phyloP scores from a whole-genome alignment of 768 basidiomycete genomes.

The Suillus alpinus region DNA sequence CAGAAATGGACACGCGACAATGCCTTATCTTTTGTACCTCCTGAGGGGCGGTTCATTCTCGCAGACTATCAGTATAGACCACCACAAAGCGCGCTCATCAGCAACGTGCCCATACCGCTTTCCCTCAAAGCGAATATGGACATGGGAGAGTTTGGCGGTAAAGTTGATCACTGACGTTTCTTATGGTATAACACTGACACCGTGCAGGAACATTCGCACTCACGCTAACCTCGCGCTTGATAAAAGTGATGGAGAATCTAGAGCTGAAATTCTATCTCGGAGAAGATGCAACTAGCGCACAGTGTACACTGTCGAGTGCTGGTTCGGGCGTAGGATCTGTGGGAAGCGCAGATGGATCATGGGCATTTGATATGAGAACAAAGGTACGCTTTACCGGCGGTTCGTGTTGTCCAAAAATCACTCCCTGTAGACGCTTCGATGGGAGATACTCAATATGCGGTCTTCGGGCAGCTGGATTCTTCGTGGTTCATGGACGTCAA shows the following conservation, averaged over 20 bases:
- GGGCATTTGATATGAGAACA: constrained; percentile 74
- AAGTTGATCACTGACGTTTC: neutral
- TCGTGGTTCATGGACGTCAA: constrained; percentile 73
- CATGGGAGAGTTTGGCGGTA: constrained; percentile 31
- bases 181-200: neutral
- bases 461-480: constrained; percentile 71
- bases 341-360: constrained; percentile 54
- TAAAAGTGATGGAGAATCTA: constrained; percentile 67
- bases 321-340: constrained; percentile 43
- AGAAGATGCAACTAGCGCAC: constrained; percentile 66
- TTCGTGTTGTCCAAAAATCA: neutral
- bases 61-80: constrained; percentile 76
- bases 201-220: constrained; percentile 56
- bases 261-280: constrained; percentile 75
- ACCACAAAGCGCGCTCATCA: constrained; percentile 32
- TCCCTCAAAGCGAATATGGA: constrained; percentile 43
- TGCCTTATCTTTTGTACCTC: constrained; percentile 86
- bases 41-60: constrained; percentile 84
- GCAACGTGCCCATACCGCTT: constrained; percentile 52
- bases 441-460: constrained; percentile 70
- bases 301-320: constrained; percentile 63
- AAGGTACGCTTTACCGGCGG: constrained; percentile 39
- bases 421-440: constrained; percentile 60
- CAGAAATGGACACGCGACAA: constrained; percentile 78
- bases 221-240: constrained; percentile 60